Conservation (phyloP, 31 red algal species). For the Porphyra umbilicalis region DNA sequence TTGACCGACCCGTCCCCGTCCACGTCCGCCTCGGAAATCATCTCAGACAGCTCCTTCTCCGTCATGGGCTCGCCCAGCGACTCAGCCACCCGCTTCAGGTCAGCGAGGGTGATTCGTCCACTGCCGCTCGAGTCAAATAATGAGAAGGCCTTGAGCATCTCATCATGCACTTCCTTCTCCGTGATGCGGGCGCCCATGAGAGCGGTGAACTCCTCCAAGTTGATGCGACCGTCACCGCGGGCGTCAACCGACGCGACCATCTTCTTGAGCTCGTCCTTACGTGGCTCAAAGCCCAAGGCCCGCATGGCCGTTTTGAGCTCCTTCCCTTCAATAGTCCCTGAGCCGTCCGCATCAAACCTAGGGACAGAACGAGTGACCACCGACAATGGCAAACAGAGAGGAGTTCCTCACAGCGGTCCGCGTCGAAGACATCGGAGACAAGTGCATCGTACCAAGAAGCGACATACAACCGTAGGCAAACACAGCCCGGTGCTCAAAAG, state of each 20-base stretch:
- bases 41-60: conserved; percentile 72
- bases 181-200: conserved; percentile 65
- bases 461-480: no score
- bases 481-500: no score
- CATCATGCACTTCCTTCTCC: conserved; percentile 72
- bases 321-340: conserved; percentile 27
- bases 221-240: conserved; percentile 21
- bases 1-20: conserved; percentile 79
- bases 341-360: conserved; percentile 19
- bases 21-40: conserved; percentile 78
- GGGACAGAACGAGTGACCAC: no score
- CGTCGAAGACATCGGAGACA: no score
- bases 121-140: conserved; percentile 76
- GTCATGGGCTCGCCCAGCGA: conserved; percentile 74
- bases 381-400: no score
- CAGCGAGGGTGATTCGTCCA: conserved; percentile 62
- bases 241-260: conserved; percentile 23
- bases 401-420: no score
- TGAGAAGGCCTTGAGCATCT: conserved; percentile 73
- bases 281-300: conserved; percentile 38
- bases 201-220: conserved; percentile 63
- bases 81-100: conserved; percentile 59
- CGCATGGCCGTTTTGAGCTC: conserved; percentile 64
- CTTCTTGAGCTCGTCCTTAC: conserved; percentile 43
- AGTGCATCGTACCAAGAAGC: no score